phyloP scores from a whole-genome alignment of 2,329 filamentous ascomycete genomes.

The Colletotrichum gloeosporioides region DNA sequence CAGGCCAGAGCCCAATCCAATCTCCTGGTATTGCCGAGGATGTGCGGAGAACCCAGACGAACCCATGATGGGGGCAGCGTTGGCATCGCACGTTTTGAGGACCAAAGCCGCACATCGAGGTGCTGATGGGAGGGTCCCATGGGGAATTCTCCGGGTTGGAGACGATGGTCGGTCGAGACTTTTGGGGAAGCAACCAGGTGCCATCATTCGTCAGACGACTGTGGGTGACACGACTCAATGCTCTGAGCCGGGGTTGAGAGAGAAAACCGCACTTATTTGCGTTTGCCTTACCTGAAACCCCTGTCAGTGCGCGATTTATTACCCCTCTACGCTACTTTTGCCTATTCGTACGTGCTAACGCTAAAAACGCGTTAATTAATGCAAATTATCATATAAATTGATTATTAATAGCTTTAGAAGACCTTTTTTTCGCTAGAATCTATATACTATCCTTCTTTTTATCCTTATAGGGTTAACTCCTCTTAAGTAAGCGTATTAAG shows the following conservation, averaged over 20 bases:
- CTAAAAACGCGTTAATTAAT: too few species aligned
- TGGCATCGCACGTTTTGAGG: conserved; percentile 6
- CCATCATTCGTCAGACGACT: conserved; percentile 12
- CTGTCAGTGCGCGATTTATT: too few species aligned
- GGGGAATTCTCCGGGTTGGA: conserved; percentile 7
- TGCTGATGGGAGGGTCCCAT: conserved; percentile 5
- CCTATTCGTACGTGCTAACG: too few species aligned
- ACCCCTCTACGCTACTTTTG: too few species aligned
- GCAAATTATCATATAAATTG: too few species aligned
- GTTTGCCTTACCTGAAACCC: too few species aligned
- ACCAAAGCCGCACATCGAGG: background rate
- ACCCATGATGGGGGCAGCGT: background rate
- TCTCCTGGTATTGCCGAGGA: conserved; percentile 11
- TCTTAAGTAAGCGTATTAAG: too few species aligned
- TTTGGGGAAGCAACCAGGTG: conserved; percentile 10
- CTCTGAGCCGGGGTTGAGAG: background rate
- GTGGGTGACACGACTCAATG: background rate
- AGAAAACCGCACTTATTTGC: too few species aligned
- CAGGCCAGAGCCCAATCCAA: background rate
- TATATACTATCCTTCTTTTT: too few species aligned
- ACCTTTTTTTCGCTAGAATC: too few species aligned
- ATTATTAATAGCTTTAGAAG: too few species aligned
- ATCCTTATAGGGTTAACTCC: too few species aligned
- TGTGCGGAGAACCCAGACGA: conserved; percentile 7
- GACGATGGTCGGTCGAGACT: conserved; percentile 16